phyloP scores from a whole-genome alignment of 2,329 filamentous ascomycete species.

The Sclerotinia spermophila region DNA sequence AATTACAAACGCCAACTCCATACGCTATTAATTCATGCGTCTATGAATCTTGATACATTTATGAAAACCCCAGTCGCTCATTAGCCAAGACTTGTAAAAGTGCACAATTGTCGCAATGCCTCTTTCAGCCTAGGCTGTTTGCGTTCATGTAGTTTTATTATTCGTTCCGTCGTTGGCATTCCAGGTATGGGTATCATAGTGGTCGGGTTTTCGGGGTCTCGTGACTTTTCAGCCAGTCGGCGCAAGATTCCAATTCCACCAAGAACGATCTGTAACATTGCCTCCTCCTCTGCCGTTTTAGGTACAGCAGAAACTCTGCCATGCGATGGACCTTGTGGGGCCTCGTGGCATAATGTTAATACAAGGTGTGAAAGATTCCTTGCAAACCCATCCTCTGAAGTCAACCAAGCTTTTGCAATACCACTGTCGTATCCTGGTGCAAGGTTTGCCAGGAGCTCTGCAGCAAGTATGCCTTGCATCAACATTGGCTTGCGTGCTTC shows the following conservation, averaged over 20 bases:
- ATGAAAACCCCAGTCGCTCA: conserved; percentile 29
- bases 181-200: conserved; percentile 56
- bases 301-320: conserved; percentile 32
- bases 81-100: conserved; percentile 55
- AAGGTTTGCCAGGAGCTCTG: conserved; percentile 79
- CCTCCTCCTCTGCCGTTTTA: conserved; percentile 37
- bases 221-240: conserved; percentile 64
- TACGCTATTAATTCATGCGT: conserved; percentile 34
- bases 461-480: conserved; percentile 87
- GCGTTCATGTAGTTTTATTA: conserved; percentile 66
- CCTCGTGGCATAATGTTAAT: conserved; percentile 57
- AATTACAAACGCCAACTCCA: conserved; percentile 34
- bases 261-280: conserved; percentile 53
- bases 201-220: conserved; percentile 50
- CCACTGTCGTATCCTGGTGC: conserved; percentile 67
- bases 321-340: conserved; percentile 50
- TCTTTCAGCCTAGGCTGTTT: conserved; percentile 58
- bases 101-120: conserved; percentile 66
- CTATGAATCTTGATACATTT: conserved; percentile 35
- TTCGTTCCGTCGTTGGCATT: conserved; percentile 62
- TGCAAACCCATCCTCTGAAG: conserved; percentile 78
- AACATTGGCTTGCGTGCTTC: conserved; percentile 84
- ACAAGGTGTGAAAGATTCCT: conserved; percentile 74
- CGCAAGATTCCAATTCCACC: conserved; percentile 66
- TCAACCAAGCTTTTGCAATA: conserved; percentile 75